Percentiles rank a stretch among this genome's conserved stretches.
Evolutionary conservation across 768 basidiomycete species (phyloP).

Genomic region (Pisolithus tinctorius): DNA sequence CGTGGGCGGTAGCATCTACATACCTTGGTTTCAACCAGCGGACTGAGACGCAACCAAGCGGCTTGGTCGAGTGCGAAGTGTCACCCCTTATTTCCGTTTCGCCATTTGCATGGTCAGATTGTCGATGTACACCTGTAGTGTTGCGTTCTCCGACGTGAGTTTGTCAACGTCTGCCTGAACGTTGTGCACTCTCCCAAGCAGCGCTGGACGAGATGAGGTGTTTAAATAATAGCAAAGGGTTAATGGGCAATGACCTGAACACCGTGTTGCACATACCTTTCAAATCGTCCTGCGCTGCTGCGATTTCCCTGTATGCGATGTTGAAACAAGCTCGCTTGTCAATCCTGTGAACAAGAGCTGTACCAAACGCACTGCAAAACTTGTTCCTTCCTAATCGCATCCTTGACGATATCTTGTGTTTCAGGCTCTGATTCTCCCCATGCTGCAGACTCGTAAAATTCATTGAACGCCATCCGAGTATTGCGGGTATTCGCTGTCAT

Average conservation of each 20-base stretch:
- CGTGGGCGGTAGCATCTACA: too few species aligned
- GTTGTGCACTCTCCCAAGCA: slow-evolving; percentile 57
- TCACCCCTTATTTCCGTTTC: slow-evolving; percentile 48
- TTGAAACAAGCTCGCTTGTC: not conserved
- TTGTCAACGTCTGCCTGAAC: slow-evolving; percentile 80
- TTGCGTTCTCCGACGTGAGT: slow-evolving; percentile 71
- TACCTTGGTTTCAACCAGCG: too few species aligned
- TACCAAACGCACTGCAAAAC: slow-evolving; percentile 58
- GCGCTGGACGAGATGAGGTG: slow-evolving; percentile 35
- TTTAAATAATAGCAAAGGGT: not conserved
- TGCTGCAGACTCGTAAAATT: slow-evolving; percentile 33
- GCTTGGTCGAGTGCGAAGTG: too few species aligned
- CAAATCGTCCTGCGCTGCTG: slow-evolving; percentile 69
- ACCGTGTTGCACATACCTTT: slow-evolving; percentile 43
- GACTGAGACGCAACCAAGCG: too few species aligned
- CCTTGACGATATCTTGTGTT: slow-evolving; percentile 60
- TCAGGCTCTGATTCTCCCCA: slow-evolving; percentile 45
- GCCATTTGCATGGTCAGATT: slow-evolving; percentile 86
- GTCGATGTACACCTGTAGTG: slow-evolving; percentile 84
- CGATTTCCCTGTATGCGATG: slow-evolving; percentile 52
- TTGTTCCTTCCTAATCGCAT: slow-evolving; percentile 72
- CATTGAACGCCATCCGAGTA: slow-evolving; percentile 39
- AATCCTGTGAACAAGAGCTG: not conserved
- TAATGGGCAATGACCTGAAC: not conserved
- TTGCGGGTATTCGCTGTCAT: too few species aligned